Conservation (phyloP, 805 yeast species). For the Pichia eremophila region DNA sequence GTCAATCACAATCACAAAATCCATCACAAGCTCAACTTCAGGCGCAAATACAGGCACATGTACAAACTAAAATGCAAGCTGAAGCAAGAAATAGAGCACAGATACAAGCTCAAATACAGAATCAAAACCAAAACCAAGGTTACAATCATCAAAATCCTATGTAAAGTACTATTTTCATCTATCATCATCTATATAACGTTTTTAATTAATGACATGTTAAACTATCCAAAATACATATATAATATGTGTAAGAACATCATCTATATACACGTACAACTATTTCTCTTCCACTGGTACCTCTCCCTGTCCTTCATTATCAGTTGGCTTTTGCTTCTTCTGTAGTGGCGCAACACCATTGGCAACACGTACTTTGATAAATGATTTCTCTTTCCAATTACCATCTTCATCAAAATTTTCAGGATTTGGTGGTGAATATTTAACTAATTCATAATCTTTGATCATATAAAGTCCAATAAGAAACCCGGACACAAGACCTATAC, state of each 20-base stretch:
- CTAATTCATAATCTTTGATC: constrained; percentile 27
- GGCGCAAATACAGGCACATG: constrained; percentile 2
- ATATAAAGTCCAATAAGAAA: constrained; percentile 20
- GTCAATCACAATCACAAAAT: not conserved
- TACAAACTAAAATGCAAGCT: not conserved
- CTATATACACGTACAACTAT: no score
- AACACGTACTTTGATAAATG: constrained; percentile 27
- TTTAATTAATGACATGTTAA: no score
- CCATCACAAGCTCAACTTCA: not conserved
- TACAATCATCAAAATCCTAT: no score
- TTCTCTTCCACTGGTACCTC: no score
- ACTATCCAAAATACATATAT: no score
- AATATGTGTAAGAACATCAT: no score
- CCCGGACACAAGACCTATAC: constrained; percentile 20
- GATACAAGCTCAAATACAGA: no score
- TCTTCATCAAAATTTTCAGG: constrained; percentile 29
- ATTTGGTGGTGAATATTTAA: constrained; percentile 33
- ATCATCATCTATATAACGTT: no score
- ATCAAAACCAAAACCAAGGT: no score
- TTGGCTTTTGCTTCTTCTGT: constrained; percentile 20
- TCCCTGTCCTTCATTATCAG: not conserved
- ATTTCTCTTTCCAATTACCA: constrained; percentile 29
- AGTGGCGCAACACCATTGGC: constrained; percentile 29
- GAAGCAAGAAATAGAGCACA: no score
- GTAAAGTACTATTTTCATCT: no score